Percentiles rank a stretch among this genome's conserved stretches.
These are phyloP conservation scores for Chlorencoelia australis DNA, from an alignment of 2,329 filamentous ascomycete species.

Conservation along the genomic window DNA sequence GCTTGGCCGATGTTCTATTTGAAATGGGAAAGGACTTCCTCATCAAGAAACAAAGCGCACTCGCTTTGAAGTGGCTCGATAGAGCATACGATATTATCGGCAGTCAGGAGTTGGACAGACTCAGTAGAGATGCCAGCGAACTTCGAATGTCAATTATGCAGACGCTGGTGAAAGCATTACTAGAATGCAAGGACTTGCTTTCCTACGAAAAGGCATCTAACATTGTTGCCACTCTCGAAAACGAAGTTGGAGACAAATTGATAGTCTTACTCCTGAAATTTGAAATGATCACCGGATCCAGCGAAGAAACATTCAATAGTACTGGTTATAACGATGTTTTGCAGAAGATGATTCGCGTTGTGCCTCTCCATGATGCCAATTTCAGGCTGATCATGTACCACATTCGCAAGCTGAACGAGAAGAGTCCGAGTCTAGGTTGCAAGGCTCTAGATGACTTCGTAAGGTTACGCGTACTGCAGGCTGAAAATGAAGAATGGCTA, in stretches of 20 bases:
- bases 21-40: conserved; percentile 58
- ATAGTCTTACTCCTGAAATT: conserved; percentile 58
- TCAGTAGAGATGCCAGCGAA: conserved; percentile 51
- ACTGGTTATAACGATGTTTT: conserved; percentile 44
- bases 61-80: conserved; percentile 64
- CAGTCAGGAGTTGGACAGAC: conserved; percentile 40
- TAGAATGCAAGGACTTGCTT: conserved; percentile 37
- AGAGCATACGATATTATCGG: conserved; percentile 53
- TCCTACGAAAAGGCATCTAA: conserved; percentile 42
- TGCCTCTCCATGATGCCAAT: conserved; percentile 50
- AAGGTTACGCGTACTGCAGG: conserved; percentile 40
- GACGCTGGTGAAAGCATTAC: conserved; percentile 43
- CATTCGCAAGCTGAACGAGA: conserved; percentile 52
- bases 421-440: conserved; percentile 38
- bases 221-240: conserved; percentile 50
- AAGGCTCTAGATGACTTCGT: conserved; percentile 55
- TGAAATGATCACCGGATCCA: conserved; percentile 47
- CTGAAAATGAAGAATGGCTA: conserved; percentile 46
- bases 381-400: conserved; percentile 60
- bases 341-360: conserved; percentile 47
- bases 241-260: conserved; percentile 52
- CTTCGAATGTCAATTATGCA: conserved; percentile 59
- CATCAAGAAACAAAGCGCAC: conserved; percentile 38
- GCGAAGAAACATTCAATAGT: conserved; percentile 38
- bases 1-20: conserved; percentile 56